These are phyloP conservation scores for Hansenula sp. DNA, from an alignment of 1,139 yeast species.

Conservation along the genomic window DNA sequence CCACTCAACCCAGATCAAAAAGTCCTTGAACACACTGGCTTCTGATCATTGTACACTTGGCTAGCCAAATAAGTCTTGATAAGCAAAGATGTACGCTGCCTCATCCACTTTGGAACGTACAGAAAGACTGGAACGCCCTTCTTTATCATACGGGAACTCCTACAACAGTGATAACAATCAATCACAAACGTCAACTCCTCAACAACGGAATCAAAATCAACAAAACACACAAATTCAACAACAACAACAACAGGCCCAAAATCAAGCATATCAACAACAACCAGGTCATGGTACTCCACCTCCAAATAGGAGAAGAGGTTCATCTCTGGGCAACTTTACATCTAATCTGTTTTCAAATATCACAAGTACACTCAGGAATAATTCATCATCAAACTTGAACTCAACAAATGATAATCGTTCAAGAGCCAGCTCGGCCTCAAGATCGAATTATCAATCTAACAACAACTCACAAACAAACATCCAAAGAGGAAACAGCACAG, in stretches of 20 bases:
- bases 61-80: too few species aligned
- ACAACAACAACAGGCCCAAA: conserved; percentile 6
- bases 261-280: neutral
- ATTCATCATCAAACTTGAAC: conserved; percentile 13
- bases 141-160: neutral
- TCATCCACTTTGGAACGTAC: neutral
- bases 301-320: conserved; percentile 20
- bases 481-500: conserved; percentile 5
- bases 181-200: neutral
- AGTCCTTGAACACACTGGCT: too few species aligned
- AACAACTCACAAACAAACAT: conserved; percentile 4
- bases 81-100: too few species aligned
- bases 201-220: neutral
- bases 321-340: conserved; percentile 22
- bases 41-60: too few species aligned
- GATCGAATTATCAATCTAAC: conserved; percentile 8
- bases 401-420: conserved; percentile 11
- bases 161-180: neutral
- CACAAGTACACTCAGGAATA: conserved; percentile 20
- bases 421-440: conserved; percentile 21
- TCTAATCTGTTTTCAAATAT: conserved; percentile 21
- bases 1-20: too few species aligned
- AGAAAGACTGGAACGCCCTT: conserved; percentile 1
- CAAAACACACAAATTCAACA: neutral
- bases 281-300: conserved; percentile 1